phyloP scores from a whole-genome alignment of 352 stramenopile genomes.

The Aphanomyces stellatus region DNA sequence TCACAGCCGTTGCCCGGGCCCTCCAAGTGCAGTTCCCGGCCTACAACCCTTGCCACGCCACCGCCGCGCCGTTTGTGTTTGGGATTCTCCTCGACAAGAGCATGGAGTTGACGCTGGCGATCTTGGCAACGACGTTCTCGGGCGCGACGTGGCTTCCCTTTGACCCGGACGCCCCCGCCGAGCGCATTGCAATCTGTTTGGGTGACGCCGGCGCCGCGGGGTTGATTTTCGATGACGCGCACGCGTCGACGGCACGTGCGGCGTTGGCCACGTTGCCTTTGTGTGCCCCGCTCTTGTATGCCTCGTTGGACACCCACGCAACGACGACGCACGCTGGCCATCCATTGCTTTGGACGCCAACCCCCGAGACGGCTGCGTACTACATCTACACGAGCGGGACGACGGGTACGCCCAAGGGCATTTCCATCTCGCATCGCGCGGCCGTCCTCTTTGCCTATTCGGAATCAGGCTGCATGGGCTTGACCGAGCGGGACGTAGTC shows the following conservation, averaged over 20 bases:
- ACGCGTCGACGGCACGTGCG: not conserved
- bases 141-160: too few relatives aligned
- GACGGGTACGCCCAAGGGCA: constrained; percentile 2
- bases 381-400: constrained; percentile 10
- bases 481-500: not conserved
- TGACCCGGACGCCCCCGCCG: constrained; percentile 1
- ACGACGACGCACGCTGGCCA: not conserved
- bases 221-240: not conserved
- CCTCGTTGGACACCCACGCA: not conserved
- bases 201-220: not conserved
- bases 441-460: not conserved
- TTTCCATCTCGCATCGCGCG: not conserved
- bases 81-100: too few relatives aligned
- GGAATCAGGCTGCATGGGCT: not conserved
- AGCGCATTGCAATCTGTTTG: not conserved
- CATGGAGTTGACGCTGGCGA: not conserved
- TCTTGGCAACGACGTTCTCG: too few relatives aligned
- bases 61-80: too few relatives aligned
- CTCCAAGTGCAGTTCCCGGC: too few relatives aligned
- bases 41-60: too few relatives aligned
- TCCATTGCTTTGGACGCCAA: not conserved
- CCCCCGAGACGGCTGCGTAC: not conserved
- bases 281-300: not conserved
- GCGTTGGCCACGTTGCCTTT: not conserved
- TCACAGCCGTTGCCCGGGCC: too few relatives aligned